A percentile compares a stretch with the other conserved stretches of the same genome.
These are phyloP conservation scores for Gynochthodes officinalis DNA, from an alignment of 257 asterid species.

Conservation along the genomic window DNA sequence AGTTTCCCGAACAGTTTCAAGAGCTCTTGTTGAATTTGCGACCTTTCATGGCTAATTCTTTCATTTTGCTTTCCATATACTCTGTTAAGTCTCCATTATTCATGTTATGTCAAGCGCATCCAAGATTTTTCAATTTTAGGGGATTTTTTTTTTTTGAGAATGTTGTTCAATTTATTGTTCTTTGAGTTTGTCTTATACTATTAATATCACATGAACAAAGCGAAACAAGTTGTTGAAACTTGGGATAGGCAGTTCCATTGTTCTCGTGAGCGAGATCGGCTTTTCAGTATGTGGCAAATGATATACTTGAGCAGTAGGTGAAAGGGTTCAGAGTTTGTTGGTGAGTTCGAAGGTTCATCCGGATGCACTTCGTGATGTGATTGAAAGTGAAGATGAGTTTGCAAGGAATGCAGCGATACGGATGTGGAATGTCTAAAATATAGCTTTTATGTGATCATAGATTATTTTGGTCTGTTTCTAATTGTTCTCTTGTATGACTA, in stretches of 20 bases:
- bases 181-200: constrained; percentile 10
- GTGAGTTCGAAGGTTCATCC: constrained; percentile 98
- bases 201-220: constrained; percentile 78
- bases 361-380: constrained; percentile 80
- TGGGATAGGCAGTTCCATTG: constrained; percentile 87
- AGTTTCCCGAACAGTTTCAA: too few species aligned
- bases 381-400: constrained; percentile 64
- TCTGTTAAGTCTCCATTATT: not conserved
- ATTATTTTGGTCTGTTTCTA: not conserved
- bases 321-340: constrained; percentile 93
- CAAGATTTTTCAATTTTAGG: not conserved
- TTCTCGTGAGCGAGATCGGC: constrained; percentile 86
- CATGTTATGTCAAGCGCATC: not conserved
- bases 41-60: not conserved
- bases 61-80: not conserved
- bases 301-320: constrained; percentile 93
- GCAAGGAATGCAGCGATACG: constrained; percentile 78
- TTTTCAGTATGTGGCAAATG: constrained; percentile 94
- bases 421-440: constrained; percentile 51
- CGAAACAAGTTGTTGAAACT: constrained; percentile 97
- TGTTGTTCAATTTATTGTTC: too few species aligned
- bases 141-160: too few species aligned
- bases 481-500: not conserved
- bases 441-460: not conserved
- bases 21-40: too few species aligned